Evolutionary conservation across 2,329 filamentous ascomycete species (phyloP).

Genomic region (Hymenoscyphus fructigenus): DNA sequence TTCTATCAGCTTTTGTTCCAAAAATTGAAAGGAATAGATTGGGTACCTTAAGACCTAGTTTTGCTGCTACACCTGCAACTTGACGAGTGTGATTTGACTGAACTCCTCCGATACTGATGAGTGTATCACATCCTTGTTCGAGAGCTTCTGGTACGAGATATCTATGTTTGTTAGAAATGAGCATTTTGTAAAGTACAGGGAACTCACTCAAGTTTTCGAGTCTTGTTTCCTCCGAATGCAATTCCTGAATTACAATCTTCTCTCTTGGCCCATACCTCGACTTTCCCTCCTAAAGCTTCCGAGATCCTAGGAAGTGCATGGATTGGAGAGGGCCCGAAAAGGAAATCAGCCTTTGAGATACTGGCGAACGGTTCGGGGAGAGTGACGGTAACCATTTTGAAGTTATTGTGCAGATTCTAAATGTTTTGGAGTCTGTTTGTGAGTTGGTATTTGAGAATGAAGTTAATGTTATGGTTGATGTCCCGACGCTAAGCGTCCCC

Average conservation of each 20-base stretch:
- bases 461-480: background rate
- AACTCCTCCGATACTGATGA: conserved; percentile 66
- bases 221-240: conserved; percentile 69
- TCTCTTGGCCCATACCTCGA: conserved; percentile 68
- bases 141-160: conserved; percentile 66
- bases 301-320: conserved; percentile 66
- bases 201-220: conserved; percentile 61
- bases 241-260: conserved; percentile 70
- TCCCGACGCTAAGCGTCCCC: background rate
- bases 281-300: conserved; percentile 56
- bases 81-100: conserved; percentile 71
- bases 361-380: conserved; percentile 61
- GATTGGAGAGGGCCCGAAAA: conserved; percentile 68
- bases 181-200: background rate
- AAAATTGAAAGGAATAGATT: background rate
- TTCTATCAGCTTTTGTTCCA: background rate
- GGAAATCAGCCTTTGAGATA: conserved; percentile 61
- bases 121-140: conserved; percentile 55
- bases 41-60: conserved; percentile 51
- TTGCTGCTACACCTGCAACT: conserved; percentile 61
- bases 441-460: background rate
- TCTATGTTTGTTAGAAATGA: conserved; percentile 35
- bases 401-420: background rate
- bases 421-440: background rate
- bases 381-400: conserved; percentile 37